phyloP scores from a whole-genome alignment of 176 grass and related monocot species.

The Oryza meyeriana region DNA sequence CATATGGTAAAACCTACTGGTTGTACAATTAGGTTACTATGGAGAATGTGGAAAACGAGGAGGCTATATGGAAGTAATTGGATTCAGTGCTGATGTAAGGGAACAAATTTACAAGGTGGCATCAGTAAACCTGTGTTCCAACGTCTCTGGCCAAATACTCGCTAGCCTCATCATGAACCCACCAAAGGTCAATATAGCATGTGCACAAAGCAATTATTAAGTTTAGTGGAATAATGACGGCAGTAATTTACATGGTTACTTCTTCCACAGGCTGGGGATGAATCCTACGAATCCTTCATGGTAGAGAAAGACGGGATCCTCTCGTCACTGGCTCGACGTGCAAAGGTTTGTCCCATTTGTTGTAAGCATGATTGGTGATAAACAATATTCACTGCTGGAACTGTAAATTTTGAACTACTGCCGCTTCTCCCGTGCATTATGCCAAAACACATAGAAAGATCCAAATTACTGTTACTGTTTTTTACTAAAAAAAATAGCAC shows the following conservation, averaged over 20 bases:
- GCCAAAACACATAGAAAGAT: background rate
- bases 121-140: slow-evolving; percentile 96
- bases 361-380: background rate
- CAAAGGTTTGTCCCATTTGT: slow-evolving; percentile 57
- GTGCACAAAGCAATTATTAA: background rate
- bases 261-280: slow-evolving; percentile 73
- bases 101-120: slow-evolving; percentile 98
- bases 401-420: background rate
- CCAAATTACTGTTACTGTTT: background rate
- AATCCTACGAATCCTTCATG: slow-evolving; percentile 87
- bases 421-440: background rate
- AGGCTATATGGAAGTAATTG: slow-evolving; percentile 97
- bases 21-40: slow-evolving; percentile 63
- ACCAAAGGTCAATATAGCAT: slow-evolving; percentile 67
- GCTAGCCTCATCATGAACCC: slow-evolving; percentile 96
- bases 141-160: slow-evolving; percentile 91
- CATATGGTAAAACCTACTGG: slow-evolving; percentile 1
- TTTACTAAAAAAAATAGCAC: background rate
- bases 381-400: background rate
- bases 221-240: background rate
- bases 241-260: slow-evolving; percentile 14
- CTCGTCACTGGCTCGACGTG: slow-evolving; percentile 75
- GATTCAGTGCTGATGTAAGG: slow-evolving; percentile 86
- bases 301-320: slow-evolving; percentile 82
- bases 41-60: slow-evolving; percentile 99